phyloP scores from a whole-genome alignment of 108 stramenopile species.

The Craspedostauros australis region DNA sequence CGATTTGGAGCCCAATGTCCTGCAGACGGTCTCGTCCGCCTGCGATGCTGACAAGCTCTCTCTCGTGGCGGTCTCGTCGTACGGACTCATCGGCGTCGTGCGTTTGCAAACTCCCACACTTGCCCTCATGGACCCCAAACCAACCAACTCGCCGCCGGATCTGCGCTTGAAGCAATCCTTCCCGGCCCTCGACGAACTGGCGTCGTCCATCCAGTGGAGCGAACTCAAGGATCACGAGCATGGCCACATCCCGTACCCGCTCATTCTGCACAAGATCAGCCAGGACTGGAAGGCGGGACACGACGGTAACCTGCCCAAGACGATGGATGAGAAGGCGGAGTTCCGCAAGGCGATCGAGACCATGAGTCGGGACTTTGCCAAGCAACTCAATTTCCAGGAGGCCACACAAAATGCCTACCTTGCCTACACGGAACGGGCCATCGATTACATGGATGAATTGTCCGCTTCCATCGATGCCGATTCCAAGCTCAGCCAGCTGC shows the following conservation, averaged over 20 bases:
- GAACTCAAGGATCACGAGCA: slow-evolving; percentile 52
- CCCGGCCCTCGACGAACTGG: slow-evolving; percentile 35
- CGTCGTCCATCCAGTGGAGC: slow-evolving; percentile 39
- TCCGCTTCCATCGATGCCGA: not conserved
- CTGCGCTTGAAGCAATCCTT: slow-evolving; percentile 56
- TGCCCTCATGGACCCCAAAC: slow-evolving; percentile 64
- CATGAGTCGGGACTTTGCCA: slow-evolving; percentile 48
- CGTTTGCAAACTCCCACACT: slow-evolving; percentile 67
- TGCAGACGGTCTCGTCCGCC: slow-evolving; percentile 46
- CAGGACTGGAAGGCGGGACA: slow-evolving; percentile 40
- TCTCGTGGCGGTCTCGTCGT: slow-evolving; percentile 70
- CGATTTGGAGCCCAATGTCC: slow-evolving; percentile 65
- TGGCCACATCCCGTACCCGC: slow-evolving; percentile 82
- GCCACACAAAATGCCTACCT: slow-evolving; percentile 74
- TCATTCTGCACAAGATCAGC: slow-evolving; percentile 56
- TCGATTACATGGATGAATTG: slow-evolving; percentile 9
- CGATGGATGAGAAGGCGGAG: slow-evolving; percentile 74
- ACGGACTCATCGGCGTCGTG: slow-evolving; percentile 86
- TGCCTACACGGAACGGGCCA: slow-evolving; percentile 59
- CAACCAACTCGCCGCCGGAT: slow-evolving; percentile 62
- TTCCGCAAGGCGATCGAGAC: slow-evolving; percentile 51
- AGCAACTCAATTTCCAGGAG: slow-evolving; percentile 85
- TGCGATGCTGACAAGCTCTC: slow-evolving; percentile 52
- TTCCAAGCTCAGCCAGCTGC: slow-evolving; percentile 20
- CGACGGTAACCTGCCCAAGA: slow-evolving; percentile 33